Percentiles rank a stretch among this genome's conserved stretches.
Evolutionary conservation across 192 early-diverging fungal genomes (phyloP).

Genomic region (Allomyces macrogynus): DNA sequence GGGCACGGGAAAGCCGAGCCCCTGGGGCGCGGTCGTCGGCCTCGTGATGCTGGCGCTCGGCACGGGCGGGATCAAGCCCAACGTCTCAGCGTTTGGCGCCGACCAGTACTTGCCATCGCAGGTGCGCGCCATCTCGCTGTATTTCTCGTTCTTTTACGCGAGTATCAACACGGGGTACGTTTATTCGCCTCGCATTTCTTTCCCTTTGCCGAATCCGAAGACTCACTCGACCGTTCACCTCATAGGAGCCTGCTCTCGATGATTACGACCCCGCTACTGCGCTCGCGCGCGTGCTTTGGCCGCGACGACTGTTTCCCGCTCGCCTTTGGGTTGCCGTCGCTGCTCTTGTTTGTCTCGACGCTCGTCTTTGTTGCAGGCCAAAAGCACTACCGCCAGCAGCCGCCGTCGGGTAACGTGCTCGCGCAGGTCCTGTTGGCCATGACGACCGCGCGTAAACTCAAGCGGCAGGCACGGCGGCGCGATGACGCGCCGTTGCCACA

Average conservation of each 20-base stretch:
- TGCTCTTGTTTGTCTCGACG: conserved; percentile 32
- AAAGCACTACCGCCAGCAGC: conserved; percentile 23
- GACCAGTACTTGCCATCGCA: conserved; percentile 39
- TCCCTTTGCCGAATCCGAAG: no score
- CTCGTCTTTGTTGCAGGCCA: conserved; percentile 24
- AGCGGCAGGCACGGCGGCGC: not conserved
- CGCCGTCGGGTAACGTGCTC: conserved; percentile 39
- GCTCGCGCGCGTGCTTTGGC: conserved; percentile 10
- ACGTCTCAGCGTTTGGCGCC: conserved; percentile 55
- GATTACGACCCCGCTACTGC: conserved; percentile 19
- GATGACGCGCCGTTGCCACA: not conserved
- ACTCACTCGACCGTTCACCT: no score
- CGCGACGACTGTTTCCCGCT: conserved; percentile 35
- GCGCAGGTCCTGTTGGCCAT: conserved; percentile 24
- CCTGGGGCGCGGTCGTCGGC: conserved; percentile 32
- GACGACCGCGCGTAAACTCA: conserved; percentile 4
- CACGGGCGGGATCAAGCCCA: conserved; percentile 60
- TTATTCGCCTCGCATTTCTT: not conserved
- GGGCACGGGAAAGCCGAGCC: conserved; percentile 29
- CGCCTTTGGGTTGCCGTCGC: conserved; percentile 32
- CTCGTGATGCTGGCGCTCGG: conserved; percentile 55
- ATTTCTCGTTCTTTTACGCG: conserved; percentile 70
- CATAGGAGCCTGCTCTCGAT: conserved; percentile 12
- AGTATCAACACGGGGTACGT: conserved; percentile 49
- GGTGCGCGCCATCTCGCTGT: conserved; percentile 35